phyloP scores from a whole-genome alignment of 768 basidiomycete species.

The Phlebiopsis gigantea region DNA sequence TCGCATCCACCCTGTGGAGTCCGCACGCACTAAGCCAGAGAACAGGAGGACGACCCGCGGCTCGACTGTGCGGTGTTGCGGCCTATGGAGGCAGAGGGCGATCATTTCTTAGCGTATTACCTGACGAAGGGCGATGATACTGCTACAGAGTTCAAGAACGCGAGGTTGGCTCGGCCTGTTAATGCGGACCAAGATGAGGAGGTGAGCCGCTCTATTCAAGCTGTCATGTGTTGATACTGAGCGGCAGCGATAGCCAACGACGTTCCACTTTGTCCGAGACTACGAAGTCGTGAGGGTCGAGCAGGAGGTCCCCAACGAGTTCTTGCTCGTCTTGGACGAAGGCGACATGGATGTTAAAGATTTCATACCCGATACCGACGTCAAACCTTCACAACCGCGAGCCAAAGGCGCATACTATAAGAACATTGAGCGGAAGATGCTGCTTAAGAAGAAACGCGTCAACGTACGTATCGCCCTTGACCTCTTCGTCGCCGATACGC shows the following conservation, averaged over 20 bases:
- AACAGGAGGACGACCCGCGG: slow-evolving; percentile 69
- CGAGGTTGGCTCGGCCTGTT: slow-evolving; percentile 39
- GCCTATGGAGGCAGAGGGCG: slow-evolving; percentile 84
- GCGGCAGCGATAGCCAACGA: slow-evolving; percentile 45
- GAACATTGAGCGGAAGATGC: slow-evolving; percentile 85
- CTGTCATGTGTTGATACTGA: background rate
- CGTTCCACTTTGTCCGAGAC: slow-evolving; percentile 75
- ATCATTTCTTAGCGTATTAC: slow-evolving; percentile 84
- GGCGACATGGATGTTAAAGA: slow-evolving; percentile 33
- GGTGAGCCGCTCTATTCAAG: slow-evolving; percentile 32
- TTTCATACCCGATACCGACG: slow-evolving; percentile 19
- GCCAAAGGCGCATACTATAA: slow-evolving; percentile 81
- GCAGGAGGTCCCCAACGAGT: slow-evolving; percentile 82
- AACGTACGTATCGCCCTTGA: slow-evolving; percentile 45
- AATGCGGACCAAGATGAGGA: slow-evolving; percentile 50
- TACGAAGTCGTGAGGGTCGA: slow-evolving; percentile 86
- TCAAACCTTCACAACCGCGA: slow-evolving; percentile 24
- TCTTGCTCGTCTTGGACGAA: slow-evolving; percentile 69
- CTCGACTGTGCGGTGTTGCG: slow-evolving; percentile 82
- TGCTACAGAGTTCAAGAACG: slow-evolving; percentile 60
- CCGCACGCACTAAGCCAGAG: background rate
- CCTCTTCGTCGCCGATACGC: background rate
- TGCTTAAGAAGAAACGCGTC: slow-evolving; percentile 76
- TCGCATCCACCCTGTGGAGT: slow-evolving; percentile 2
- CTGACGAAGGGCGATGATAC: slow-evolving; percentile 72